Base-by-base conservation (phyloP, 148 eudicot species). In the Diospyros kaki region DNA sequence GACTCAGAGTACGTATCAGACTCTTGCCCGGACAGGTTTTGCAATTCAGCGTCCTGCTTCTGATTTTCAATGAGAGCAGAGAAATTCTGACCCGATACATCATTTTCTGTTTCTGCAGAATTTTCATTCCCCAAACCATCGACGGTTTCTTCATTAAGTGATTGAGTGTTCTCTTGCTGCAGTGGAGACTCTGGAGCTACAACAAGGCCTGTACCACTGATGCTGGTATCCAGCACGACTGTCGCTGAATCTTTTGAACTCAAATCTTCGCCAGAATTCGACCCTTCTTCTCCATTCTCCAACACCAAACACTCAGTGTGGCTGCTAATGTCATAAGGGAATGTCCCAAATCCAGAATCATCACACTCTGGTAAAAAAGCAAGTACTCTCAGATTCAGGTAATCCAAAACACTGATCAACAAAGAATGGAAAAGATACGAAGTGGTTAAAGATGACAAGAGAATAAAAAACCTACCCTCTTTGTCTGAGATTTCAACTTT, bases 391-490 rank as follows among this genome's bases (percentile, higher is more conserved):
- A 76, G 8, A 69, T 60, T 50, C 11, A 73, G 65, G 39, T 11
- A 61, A 62, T 50, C 13, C 58, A 43, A 44, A 9, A 58, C 64
- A 1, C 0, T 71, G 39, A 71, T 9, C 4, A 42, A 61, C 12
- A 9, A 39, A 28, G 53, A 62, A 8, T 51, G n/a, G 14, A n/a
- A 28, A 4, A 38, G 3, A 13, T 43, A 55, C 9, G 9, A 68
- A 45, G 2, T 45, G 69, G 69, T 66, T 15, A 38, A 38, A 66
- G 46, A 18, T 17, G 71, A 72, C 14, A 56, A 61, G 56, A n/a
- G 42, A 58, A 43, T 40, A 64, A 28, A 28, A 28, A 73, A 62
- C 70, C 17, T 69, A 79, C 82, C 69, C 10, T 74, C 71, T 13
- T 43, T 51, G 14, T 68, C 74, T 14, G 28, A 44, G 40, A 39